Base-by-base conservation (phyloP, 768 basidiomycete genomes). In the Collybia sordida region DNA sequence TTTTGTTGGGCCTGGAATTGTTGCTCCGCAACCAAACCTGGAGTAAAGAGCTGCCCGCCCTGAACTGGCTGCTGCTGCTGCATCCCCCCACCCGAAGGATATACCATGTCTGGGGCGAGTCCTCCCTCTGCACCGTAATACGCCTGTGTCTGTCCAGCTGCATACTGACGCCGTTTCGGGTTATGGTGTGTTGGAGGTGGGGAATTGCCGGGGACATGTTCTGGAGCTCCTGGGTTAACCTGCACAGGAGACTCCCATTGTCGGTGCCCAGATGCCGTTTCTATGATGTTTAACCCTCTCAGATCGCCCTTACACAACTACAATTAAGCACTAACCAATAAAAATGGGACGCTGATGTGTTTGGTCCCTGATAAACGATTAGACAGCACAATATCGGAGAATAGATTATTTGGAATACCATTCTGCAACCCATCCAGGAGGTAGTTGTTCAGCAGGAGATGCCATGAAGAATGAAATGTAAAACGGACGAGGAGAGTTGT, bases 341-440 rank as follows among this genome's bases (percentile, higher is more conserved):
- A 92, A 97, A 64, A 93, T 77, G 73, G 89, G 90, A 60, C 86
- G 82, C 67, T 92, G 88, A 68, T 88, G 78, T 52, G 77, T 77
- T 45, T 75, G 72, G 67, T 95, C 90, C 93, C 93, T 94, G 64
- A 37, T 52, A 52, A 39, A 41, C 18, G 24, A 49, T 52, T 24
- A 44, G 17, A 22, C 44, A 40, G 17, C 7, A 18, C 41, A 18
- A 42, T 19, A 35, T 39, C 28, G 14, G 9, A 4, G 11, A 18
- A 17, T 3, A 15, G n/a, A 25, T 2, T 24, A 21, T 1, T n/a
- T 50, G 36, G 68, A 75, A 57, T 64, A 92, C 95, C 95, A 97
- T 78, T 95, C 88, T 64, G 92, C 90, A 55, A 80, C 77, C 95
- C 95, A 97, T 36, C 94, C 95, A 55, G 87, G 88, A 52, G 95